These are phyloP conservation scores for Blastobotrys serpentis DNA, from an alignment of 1,139 yeast genomes.

Conservation along the genomic window DNA sequence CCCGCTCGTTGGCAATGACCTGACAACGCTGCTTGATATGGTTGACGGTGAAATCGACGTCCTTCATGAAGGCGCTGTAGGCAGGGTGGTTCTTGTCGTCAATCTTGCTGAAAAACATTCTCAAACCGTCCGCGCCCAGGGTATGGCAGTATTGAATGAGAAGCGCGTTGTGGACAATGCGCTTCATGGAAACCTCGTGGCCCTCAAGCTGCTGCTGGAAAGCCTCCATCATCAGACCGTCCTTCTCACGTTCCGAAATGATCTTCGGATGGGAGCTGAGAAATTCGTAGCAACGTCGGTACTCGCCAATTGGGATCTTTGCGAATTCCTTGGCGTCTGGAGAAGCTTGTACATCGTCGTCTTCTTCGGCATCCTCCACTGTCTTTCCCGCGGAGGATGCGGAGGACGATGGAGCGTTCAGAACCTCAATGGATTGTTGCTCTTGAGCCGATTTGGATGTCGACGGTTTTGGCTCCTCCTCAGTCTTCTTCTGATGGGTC, in stretches of 20 bases:
- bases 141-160: conserved; percentile 75
- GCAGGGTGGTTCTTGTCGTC: conserved; percentile 59
- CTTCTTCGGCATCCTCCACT: conserved; percentile 31
- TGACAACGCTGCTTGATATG: conserved; percentile 79
- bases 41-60: conserved; percentile 63
- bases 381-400: conserved; percentile 11
- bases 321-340: conserved; percentile 71
- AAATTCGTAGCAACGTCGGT: conserved; percentile 51
- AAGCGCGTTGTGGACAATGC: conserved; percentile 75
- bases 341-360: conserved; percentile 49
- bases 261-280: conserved; percentile 64
- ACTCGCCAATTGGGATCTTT: conserved; percentile 50
- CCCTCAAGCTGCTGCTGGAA: conserved; percentile 77
- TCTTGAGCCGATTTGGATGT: conserved; percentile 19
- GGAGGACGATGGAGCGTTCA: conserved; percentile 27
- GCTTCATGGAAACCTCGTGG: conserved; percentile 52
- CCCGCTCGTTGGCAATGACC: conserved; percentile 51
- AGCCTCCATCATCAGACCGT: conserved; percentile 89
- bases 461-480: conserved; percentile 17
- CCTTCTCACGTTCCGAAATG: conserved; percentile 81
- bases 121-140: conserved; percentile 58
- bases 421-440: conserved; percentile 40
- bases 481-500: conserved; percentile 46
- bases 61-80: conserved; percentile 62
- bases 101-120: conserved; percentile 67